Conservation (phyloP, 108 stramenopile species). For the Fragilaria crotonensis region DNA sequence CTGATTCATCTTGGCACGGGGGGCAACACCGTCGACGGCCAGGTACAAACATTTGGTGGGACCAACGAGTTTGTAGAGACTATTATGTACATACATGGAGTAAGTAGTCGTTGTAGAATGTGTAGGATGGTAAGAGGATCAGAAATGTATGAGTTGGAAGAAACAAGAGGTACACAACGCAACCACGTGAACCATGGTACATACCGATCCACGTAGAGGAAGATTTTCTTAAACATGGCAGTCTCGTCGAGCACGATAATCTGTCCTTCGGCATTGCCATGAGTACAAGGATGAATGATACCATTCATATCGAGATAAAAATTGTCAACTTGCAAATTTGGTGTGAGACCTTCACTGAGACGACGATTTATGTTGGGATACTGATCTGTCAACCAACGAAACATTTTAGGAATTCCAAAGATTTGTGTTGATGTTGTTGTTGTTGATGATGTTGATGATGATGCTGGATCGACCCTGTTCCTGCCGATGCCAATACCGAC, state of each 20-base stretch:
- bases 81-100: no score
- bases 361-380: slow-evolving; percentile 94
- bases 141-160: not conserved
- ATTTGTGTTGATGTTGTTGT: slow-evolving; percentile 28
- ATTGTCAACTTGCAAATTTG: slow-evolving; percentile 70
- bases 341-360: slow-evolving; percentile 57
- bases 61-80: slow-evolving; percentile 90
- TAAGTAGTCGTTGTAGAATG: no score
- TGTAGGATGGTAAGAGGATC: not conserved
- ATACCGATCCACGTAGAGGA: slow-evolving; percentile 82
- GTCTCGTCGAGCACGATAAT: slow-evolving; percentile 86
- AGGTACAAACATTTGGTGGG: slow-evolving; percentile 86
- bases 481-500: no score
- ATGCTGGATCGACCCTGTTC: not conserved
- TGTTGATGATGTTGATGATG: slow-evolving; percentile 2
- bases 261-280: slow-evolving; percentile 80
- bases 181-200: slow-evolving; percentile 3
- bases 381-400: slow-evolving; percentile 98
- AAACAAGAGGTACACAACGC: not conserved
- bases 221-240: slow-evolving; percentile 98
- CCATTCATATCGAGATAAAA: slow-evolving; percentile 99
- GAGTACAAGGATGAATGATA: slow-evolving; percentile 98
- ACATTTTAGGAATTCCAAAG: slow-evolving; percentile 98
- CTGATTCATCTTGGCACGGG: slow-evolving; percentile 99
- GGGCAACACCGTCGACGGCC: slow-evolving; percentile 98